Percentiles rank a stretch among this genome's conserved stretches.
These are phyloP conservation scores for Calophaca sinica DNA, from an alignment of 306 rosid species.

Conservation along the genomic window DNA sequence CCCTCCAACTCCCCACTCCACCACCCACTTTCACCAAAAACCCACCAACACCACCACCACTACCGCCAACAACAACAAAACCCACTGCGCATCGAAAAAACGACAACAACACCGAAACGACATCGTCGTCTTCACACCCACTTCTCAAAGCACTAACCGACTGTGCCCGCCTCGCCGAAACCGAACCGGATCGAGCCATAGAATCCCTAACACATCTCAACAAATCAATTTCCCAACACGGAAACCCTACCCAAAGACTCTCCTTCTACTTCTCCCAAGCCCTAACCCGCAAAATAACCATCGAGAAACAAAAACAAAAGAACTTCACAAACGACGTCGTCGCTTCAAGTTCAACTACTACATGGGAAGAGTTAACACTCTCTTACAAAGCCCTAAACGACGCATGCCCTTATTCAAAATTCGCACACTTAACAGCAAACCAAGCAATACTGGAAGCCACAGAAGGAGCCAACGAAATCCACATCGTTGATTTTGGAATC, in stretches of 20 bases:
- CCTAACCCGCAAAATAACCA: slow-evolving; percentile 52
- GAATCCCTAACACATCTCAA: slow-evolving; percentile 61
- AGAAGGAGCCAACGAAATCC: slow-evolving; percentile 67
- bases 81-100: not conserved
- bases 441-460: slow-evolving; percentile 94
- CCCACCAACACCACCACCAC: slow-evolving; percentile 24
- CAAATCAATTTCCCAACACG: slow-evolving; percentile 71
- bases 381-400: slow-evolving; percentile 87
- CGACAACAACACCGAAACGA: not conserved
- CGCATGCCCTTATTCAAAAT: slow-evolving; percentile 93
- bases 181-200: slow-evolving; percentile 69
- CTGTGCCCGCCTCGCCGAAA: slow-evolving; percentile 62
- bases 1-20: slow-evolving; percentile 44
- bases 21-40: slow-evolving; percentile 25
- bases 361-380: slow-evolving; percentile 71
- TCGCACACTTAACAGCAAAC: slow-evolving; percentile 92
- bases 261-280: slow-evolving; percentile 76
- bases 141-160: slow-evolving; percentile 70
- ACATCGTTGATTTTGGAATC: slow-evolving; percentile 91
- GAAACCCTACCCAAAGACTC: slow-evolving; percentile 81
- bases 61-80: not conserved
- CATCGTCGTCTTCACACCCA: slow-evolving; percentile 58
- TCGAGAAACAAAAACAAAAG: not conserved
- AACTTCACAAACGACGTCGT: too few species aligned
- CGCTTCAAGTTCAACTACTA: slow-evolving; percentile 1